Base-by-base conservation (phyloP, 2,329 filamentous ascomycete species). In the Pseudogymnoascus sp. region DNA sequence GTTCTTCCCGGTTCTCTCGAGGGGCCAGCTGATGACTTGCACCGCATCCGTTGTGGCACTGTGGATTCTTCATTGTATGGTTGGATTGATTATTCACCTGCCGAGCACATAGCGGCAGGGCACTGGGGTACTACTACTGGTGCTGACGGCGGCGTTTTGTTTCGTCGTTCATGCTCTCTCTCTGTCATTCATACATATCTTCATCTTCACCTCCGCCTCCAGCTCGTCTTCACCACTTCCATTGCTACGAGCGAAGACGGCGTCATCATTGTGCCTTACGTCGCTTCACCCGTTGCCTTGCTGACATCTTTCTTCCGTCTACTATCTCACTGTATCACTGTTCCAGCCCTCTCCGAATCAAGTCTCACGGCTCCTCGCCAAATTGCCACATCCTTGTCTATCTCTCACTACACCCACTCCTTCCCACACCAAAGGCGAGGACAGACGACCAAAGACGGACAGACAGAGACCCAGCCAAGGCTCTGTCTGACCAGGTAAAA, bases 21-120 rank as follows among this genome's bases (percentile, higher is more conserved):
- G 48, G 25, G 48, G 48, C 48, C 48, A 54, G 48, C 48, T 54
- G 48, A 54, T 54, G 48, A 54, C 48, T 54, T 16, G 48, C 48
- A 54, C 48, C 48, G 48, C 48, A 31, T 31, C 48, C 25, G 48
- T 14, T 54, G 48, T 54, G 48, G 48, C 48, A 54, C 25, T 31
- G 25, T 54, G 25, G 48, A 16, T 4, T 54, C 25, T 19, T 8
- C n/a, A 31, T 19, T 54, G 48, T 54, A 19, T 54, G 48, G 48
- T 19, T 54, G 48, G 48, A 54, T 54, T 54, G 48, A 31, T 54
- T 54, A 54, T 54, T 31, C 48, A 54, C n/a, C 48, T 13, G 11
- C 48, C 25, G 31, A 54, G 25, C 25, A 31, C 48, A 19, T 25
- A 6, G 13, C 13, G 13, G 45, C 14, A n/a, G 23, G 25, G 48